These are phyloP conservation scores for Neonectria coccinea DNA, from an alignment of 2,329 filamentous ascomycete species.

Conservation along the genomic window DNA sequence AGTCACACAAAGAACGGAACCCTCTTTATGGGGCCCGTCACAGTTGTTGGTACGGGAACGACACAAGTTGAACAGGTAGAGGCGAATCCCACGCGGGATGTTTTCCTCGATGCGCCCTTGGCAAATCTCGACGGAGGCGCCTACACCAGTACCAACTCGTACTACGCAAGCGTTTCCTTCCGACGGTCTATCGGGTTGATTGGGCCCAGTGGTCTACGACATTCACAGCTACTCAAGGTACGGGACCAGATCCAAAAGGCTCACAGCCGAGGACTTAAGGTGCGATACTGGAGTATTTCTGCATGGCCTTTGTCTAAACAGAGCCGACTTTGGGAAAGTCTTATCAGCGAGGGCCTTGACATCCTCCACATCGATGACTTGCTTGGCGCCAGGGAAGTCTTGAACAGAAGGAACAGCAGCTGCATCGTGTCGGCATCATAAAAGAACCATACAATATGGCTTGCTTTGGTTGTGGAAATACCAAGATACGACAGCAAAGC, in stretches of 20 bases:
- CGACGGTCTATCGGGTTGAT: slow-evolving; percentile 63
- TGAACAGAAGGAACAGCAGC: slow-evolving; percentile 14
- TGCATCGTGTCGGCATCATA: neutral
- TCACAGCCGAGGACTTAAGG: slow-evolving; percentile 65
- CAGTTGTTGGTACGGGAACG: slow-evolving; percentile 75
- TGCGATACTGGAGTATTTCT: slow-evolving; percentile 71
- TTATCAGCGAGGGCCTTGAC: slow-evolving; percentile 69
- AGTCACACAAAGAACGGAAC: slow-evolving; percentile 63
- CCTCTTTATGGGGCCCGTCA: slow-evolving; percentile 68
- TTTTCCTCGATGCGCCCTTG: slow-evolving; percentile 76
- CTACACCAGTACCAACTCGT: slow-evolving; percentile 69
- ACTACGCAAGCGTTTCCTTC: slow-evolving; percentile 74
- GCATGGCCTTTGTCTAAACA: slow-evolving; percentile 66
- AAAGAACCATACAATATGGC: neutral
- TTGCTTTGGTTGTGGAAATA: neutral
- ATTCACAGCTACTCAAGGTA: slow-evolving; percentile 57
- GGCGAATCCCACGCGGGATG: slow-evolving; percentile 57
- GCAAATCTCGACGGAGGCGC: slow-evolving; percentile 49
- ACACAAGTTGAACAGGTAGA: slow-evolving; percentile 32
- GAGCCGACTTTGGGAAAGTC: slow-evolving; percentile 67
- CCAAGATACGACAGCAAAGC: neutral
- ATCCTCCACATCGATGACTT: slow-evolving; percentile 73
- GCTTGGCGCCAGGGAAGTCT: slow-evolving; percentile 47
- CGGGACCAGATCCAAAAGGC: slow-evolving; percentile 61
- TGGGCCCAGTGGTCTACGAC: slow-evolving; percentile 58